Percentiles rank a stretch among this genome's conserved stretches.
phyloP scores from a whole-genome alignment of 495 filamentous ascomycete genomes.

The Pseudoneurospora amorphoporcata region DNA sequence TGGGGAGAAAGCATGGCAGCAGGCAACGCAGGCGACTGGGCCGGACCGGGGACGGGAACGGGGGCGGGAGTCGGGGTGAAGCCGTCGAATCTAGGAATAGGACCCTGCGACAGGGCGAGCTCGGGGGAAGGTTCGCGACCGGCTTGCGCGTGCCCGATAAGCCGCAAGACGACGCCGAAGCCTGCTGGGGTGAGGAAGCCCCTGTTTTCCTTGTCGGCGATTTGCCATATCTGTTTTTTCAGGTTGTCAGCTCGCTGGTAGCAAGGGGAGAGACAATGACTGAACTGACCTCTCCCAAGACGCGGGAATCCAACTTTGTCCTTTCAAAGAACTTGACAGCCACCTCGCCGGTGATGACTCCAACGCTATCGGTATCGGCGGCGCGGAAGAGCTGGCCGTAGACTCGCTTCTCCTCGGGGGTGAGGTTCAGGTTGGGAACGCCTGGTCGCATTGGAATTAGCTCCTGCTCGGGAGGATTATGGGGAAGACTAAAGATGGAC shows the following conservation, averaged over 20 bases:
- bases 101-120: slow-evolving; percentile 59
- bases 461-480: not conserved
- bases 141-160: slow-evolving; percentile 93
- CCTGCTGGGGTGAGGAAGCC: slow-evolving; percentile 84
- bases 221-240: slow-evolving; percentile 81
- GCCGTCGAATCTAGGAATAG: slow-evolving; percentile 87
- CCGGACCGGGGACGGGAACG: slow-evolving; percentile 29
- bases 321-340: slow-evolving; percentile 98
- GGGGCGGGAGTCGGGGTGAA: slow-evolving; percentile 38
- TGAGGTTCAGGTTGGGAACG: slow-evolving; percentile 72
- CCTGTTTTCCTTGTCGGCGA: slow-evolving; percentile 92
- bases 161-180: slow-evolving; percentile 80
- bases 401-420: slow-evolving; percentile 81
- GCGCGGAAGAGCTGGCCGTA: slow-evolving; percentile 85
- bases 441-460: slow-evolving; percentile 21
- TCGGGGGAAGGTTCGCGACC: slow-evolving; percentile 71
- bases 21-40: slow-evolving; percentile 45
- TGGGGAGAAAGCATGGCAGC: slow-evolving; percentile 34
- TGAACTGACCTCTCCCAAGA: slow-evolving; percentile 72
- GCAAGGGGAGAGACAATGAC: slow-evolving; percentile 8
- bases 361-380: slow-evolving; percentile 79
- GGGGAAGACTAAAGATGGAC: not conserved
- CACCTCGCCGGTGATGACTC: slow-evolving; percentile 91
- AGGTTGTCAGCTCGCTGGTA: not conserved
- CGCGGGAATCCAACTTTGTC: slow-evolving; percentile 71